Evolutionary conservation across 2,329 filamentous ascomycete genomes (phyloP).

Genomic region (Didymella glomerata): DNA sequence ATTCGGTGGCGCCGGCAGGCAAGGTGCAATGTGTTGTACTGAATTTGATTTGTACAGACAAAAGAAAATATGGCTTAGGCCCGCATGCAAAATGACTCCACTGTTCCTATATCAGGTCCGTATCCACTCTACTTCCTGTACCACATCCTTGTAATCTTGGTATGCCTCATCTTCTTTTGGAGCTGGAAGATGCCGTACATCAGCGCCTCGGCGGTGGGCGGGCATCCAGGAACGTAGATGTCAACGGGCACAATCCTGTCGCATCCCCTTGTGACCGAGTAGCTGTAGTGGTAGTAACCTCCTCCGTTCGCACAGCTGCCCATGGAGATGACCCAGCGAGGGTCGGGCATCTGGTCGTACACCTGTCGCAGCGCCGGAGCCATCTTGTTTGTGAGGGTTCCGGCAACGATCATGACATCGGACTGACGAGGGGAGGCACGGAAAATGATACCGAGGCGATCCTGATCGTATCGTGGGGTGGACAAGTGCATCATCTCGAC

Average conservation of each 20-base stretch:
- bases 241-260: conserved; percentile 85
- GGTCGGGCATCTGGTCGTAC: conserved; percentile 96
- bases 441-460: conserved; percentile 91
- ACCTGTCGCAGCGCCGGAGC: conserved; percentile 87
- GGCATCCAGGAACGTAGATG: conserved; percentile 81
- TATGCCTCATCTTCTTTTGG: conserved; percentile 77
- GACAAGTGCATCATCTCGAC: conserved; percentile 96
- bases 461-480: conserved; percentile 90
- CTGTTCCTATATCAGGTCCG: conserved; percentile 23
- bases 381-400: conserved; percentile 96
- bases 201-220: conserved; percentile 63
- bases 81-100: conserved; percentile 33
- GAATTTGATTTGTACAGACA: conserved; percentile 34
- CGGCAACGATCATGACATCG: conserved; percentile 94
- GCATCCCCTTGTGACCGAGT: conserved; percentile 78
- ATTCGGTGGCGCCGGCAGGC: background rate
- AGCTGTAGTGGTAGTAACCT: conserved; percentile 88
- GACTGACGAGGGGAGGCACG: conserved; percentile 88
- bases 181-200: conserved; percentile 75
- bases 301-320: conserved; percentile 85
- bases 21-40: conserved; percentile 7
- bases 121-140: conserved; percentile 59
- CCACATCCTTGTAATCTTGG: conserved; percentile 66
- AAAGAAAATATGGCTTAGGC: conserved; percentile 26
- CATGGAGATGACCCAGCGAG: conserved; percentile 87